Evolutionary conservation across 495 filamentous ascomycete species (phyloP).

Genomic region (Margaritispora aquatica): DNA sequence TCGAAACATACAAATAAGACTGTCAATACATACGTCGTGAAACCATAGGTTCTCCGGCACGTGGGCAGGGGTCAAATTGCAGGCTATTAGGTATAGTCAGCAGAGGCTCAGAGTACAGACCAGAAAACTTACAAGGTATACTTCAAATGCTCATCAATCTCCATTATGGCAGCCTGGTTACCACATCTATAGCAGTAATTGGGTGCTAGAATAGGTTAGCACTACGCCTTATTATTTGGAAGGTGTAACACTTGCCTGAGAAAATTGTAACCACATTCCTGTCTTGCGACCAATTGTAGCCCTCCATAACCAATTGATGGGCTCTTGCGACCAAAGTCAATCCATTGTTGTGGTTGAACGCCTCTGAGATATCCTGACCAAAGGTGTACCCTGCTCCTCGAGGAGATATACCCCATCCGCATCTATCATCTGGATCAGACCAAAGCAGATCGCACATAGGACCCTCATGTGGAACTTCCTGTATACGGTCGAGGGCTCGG

Average conservation of each 20-base stretch:
- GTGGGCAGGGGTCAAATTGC: conserved; percentile 98
- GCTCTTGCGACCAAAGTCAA: conserved; percentile 92
- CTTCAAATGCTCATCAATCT: conserved; percentile 98
- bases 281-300: conserved; percentile 99
- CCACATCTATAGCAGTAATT: conserved; percentile 99
- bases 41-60: conserved; percentile 98
- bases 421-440: conserved; percentile 97
- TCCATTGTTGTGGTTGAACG: conserved; percentile 99
- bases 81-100: conserved; percentile 56
- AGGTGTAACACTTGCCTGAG: conserved; percentile 61
- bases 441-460: conserved; percentile 98
- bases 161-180: conserved; percentile 99
- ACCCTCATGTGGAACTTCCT: conserved; percentile 97
- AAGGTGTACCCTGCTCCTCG: conserved; percentile 98
- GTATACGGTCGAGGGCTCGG: conserved; percentile 87
- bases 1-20: neutral
- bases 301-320: conserved; percentile 99
- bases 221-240: conserved; percentile 8
- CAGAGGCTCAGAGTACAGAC: conserved; percentile 2
- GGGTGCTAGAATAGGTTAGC: conserved; percentile 64
- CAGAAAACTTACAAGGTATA: conserved; percentile 89
- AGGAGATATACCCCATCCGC: conserved; percentile 97
- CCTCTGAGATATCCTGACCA: conserved; percentile 98
- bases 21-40: conserved; percentile 62
- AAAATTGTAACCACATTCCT: conserved; percentile 82